A percentile compares a stretch with the other conserved stretches of the same genome.
These are phyloP conservation scores for Trametes villosa DNA, from an alignment of 768 basidiomycete species.

Conservation along the genomic window DNA sequence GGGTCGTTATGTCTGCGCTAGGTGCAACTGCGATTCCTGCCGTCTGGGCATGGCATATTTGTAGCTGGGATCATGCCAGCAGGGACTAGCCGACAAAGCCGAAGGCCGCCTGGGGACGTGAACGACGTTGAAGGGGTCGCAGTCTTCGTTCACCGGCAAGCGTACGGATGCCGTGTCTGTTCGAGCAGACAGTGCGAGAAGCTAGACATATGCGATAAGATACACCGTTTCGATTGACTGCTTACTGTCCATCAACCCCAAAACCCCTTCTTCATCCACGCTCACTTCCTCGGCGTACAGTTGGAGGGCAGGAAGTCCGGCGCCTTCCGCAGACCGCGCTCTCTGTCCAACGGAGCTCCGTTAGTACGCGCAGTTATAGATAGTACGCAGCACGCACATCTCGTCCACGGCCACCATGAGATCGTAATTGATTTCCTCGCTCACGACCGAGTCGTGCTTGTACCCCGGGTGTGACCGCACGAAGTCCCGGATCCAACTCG, in stretches of 20 bases:
- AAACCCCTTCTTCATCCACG: background rate
- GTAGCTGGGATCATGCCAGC: too few species aligned
- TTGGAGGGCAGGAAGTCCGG: conserved; percentile 60
- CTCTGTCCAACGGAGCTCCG: conserved; percentile 44
- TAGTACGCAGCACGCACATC: conserved; percentile 61
- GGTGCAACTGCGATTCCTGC: too few species aligned
- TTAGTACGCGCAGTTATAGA: conserved; percentile 1
- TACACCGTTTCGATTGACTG: conserved; percentile 6
- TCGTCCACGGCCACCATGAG: conserved; percentile 87
- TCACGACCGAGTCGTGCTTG: conserved; percentile 90
- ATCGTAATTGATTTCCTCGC: conserved; percentile 92
- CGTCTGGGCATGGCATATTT: too few species aligned
- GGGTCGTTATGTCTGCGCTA: too few species aligned
- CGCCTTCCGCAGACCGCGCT: conserved; percentile 65
- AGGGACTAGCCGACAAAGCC: too few species aligned
- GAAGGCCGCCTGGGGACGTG: too few species aligned
- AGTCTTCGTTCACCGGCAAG: too few species aligned
- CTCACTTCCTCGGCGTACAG: background rate
- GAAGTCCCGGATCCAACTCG: conserved; percentile 93
- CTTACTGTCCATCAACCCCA: background rate
- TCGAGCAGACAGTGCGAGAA: background rate
- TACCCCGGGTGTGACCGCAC: conserved; percentile 91
- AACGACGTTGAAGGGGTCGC: too few species aligned
- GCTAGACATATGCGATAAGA: conserved; percentile 6
- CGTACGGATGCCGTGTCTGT: background rate